Evolutionary conservation across 2,329 filamentous ascomycete species (phyloP), one percentile per base, ranked within the genome.

Genomic region (Furcasterigmium sp.): DNA sequence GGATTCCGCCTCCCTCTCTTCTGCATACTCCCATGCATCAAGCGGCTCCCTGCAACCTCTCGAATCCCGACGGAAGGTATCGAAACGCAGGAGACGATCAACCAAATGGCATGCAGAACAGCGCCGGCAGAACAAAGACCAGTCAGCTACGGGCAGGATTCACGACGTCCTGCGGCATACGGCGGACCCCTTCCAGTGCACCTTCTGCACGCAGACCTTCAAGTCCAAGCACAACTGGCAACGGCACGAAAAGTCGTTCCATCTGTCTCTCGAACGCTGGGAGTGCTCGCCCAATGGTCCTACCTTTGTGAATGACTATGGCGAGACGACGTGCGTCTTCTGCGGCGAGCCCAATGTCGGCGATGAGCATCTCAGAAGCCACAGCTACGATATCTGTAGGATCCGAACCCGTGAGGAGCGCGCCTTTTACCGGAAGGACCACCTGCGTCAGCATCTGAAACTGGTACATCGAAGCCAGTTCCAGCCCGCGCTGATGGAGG

Each of bases 231-330:
- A 66, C 41, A 67, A 69, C 42, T 67, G 63, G 63, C 55, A 61
- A 11, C 61, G 75, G 2, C 74, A 78, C 48, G 74, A 76, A 46
- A 64, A 73, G 32, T 71, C 71, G 2, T 58, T 76, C 4, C 72
- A 77, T 48, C 54, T 74, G 2, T 59, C 71, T 11, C 11, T 26
- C 11, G 11, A 26, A 11, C 23, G 23, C 23, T 26, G 23, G 23
- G 11, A 7, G 11, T 26, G 23, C 23, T 26, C 23, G 23, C 7
- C 23, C 23, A 7, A 26, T 26, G 23, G 23, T 40, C 55, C 62
- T 3, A 51, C 46, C 0, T n/a, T 62, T 67, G n/a, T 2, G 53
- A 68, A 72, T n/a, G 61, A 68, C 14, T 56, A 64, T 3, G 67
- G 66, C n/a, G 68, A 70, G 3, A 61, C 61, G 34, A 39, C 41